A percentile compares a stretch with the other conserved stretches of the same genome.
Evolutionary conservation across 2,329 filamentous ascomycete species (phyloP).

Genomic region (Fusarium cicatricum): DNA sequence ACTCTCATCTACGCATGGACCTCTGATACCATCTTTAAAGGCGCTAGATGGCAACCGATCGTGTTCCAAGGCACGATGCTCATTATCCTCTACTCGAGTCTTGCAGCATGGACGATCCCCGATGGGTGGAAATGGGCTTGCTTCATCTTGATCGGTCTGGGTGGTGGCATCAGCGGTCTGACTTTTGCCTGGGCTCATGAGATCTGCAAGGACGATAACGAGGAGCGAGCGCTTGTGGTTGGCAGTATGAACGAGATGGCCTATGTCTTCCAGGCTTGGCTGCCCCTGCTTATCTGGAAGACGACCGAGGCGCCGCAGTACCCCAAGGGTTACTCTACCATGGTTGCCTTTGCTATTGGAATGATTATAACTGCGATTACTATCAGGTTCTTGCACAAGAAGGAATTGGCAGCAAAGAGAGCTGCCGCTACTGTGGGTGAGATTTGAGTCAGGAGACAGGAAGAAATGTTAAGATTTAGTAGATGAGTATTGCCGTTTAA

Average conservation of each 20-base stretch:
- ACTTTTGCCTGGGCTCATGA: slow-evolving; percentile 60
- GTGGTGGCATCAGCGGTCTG: slow-evolving; percentile 55
- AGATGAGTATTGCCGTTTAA: too few species aligned
- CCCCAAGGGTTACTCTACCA: slow-evolving; percentile 67
- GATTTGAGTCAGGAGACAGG: neutral
- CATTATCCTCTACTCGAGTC: slow-evolving; percentile 50
- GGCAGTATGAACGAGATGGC: slow-evolving; percentile 74
- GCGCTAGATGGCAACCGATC: slow-evolving; percentile 69
- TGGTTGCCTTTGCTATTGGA: slow-evolving; percentile 55
- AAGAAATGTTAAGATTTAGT: neutral
- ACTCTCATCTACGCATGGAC: slow-evolving; percentile 72
- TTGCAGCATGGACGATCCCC: slow-evolving; percentile 56
- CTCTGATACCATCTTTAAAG: slow-evolving; percentile 66
- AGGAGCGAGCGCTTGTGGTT: slow-evolving; percentile 72
- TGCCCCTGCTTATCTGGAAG: slow-evolving; percentile 73
- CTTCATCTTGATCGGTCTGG: slow-evolving; percentile 64
- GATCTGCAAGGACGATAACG: slow-evolving; percentile 61
- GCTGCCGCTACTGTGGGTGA: slow-evolving; percentile 7
- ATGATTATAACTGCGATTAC: slow-evolving; percentile 61
- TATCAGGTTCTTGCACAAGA: slow-evolving; percentile 56
- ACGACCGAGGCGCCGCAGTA: slow-evolving; percentile 69
- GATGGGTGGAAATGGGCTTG: slow-evolving; percentile 69
- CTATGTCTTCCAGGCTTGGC: slow-evolving; percentile 74
- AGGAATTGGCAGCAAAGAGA: slow-evolving; percentile 45
- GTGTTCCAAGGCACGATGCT: slow-evolving; percentile 59